Percentiles rank a stretch among this genome's conserved stretches.
phyloP scores from a whole-genome alignment of 2,329 filamentous ascomycete species.

The Macrophomina tecta region DNA sequence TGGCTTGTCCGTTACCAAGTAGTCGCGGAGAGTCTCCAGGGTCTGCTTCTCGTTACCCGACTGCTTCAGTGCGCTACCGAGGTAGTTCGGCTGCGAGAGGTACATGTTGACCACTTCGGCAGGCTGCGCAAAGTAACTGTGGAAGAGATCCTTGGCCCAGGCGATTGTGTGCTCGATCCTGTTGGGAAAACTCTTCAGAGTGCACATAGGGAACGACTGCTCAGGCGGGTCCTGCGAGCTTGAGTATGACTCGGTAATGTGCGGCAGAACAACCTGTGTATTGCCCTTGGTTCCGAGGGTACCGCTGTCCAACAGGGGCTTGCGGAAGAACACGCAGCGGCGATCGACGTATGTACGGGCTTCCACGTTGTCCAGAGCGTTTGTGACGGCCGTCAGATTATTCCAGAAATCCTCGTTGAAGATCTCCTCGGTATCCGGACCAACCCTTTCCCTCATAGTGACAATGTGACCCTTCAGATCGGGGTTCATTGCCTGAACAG shows the following conservation, averaged over 20 bases:
- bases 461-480: slow-evolving; percentile 86
- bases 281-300: slow-evolving; percentile 99
- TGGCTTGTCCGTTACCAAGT: slow-evolving; percentile 88
- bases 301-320: slow-evolving; percentile 93
- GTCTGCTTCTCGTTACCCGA: slow-evolving; percentile 95
- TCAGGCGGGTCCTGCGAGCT: slow-evolving; percentile 96
- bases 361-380: slow-evolving; percentile 96
- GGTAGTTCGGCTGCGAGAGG: slow-evolving; percentile 87
- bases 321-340: slow-evolving; percentile 97
- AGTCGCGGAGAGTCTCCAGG: slow-evolving; percentile 87
- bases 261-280: slow-evolving; percentile 91
- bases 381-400: slow-evolving; percentile 86
- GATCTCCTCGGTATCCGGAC: slow-evolving; percentile 87
- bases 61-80: slow-evolving; percentile 86
- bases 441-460: slow-evolving; percentile 86
- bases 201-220: slow-evolving; percentile 99
- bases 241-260: slow-evolving; percentile 94
- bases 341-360: slow-evolving; percentile 95
- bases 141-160: slow-evolving; percentile 95
- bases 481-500: slow-evolving; percentile 95
- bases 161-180: slow-evolving; percentile 98
- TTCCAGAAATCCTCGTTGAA: slow-evolving; percentile 96
- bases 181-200: slow-evolving; percentile 95
- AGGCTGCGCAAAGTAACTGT: slow-evolving; percentile 90
- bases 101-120: slow-evolving; percentile 95